Evolutionary conservation across 495 filamentous ascomycete species (phyloP).

Genomic region (Penicillium coffeae): DNA sequence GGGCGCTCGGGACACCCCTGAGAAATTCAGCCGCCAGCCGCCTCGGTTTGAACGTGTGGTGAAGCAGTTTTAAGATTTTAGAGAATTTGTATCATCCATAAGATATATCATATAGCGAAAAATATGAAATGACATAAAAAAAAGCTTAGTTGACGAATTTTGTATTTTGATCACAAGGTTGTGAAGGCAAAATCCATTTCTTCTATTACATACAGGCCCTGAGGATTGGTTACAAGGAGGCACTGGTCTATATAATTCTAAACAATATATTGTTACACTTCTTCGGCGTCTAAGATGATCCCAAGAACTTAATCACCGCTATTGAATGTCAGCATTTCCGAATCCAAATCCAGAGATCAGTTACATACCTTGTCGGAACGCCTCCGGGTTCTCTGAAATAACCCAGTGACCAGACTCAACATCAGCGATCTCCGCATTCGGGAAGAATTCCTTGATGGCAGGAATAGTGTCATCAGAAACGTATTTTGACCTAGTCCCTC

Average conservation of each 20-base stretch:
- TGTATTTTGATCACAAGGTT: too few species aligned
- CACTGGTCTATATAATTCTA: too few species aligned
- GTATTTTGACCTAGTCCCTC: constrained; percentile 80
- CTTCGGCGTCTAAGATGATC: constrained; percentile 8
- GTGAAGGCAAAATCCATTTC: too few species aligned
- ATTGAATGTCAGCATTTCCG: constrained; percentile 9
- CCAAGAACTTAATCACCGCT: constrained; percentile 43
- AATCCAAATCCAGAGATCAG: background rate
- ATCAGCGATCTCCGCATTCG: constrained; percentile 72
- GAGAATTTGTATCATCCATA: too few species aligned
- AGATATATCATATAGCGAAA: too few species aligned
- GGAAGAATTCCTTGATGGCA: constrained; percentile 85
- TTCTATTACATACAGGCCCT: too few species aligned
- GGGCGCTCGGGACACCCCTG: constrained; percentile 53
- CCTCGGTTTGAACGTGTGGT: constrained; percentile 51
- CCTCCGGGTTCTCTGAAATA: constrained; percentile 87
- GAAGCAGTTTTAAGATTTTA: constrained; percentile 31
- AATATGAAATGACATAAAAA: background rate
- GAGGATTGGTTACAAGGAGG: too few species aligned
- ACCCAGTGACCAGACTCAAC: constrained; percentile 93
- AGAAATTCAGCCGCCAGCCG: constrained; percentile 50
- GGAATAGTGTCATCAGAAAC: constrained; percentile 86
- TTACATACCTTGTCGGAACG: constrained; percentile 70
- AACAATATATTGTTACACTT: too few species aligned
- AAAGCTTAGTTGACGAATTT: too few species aligned